Conservation (phyloP, 306 rosid genomes). For the Hippophae tibetana region DNA sequence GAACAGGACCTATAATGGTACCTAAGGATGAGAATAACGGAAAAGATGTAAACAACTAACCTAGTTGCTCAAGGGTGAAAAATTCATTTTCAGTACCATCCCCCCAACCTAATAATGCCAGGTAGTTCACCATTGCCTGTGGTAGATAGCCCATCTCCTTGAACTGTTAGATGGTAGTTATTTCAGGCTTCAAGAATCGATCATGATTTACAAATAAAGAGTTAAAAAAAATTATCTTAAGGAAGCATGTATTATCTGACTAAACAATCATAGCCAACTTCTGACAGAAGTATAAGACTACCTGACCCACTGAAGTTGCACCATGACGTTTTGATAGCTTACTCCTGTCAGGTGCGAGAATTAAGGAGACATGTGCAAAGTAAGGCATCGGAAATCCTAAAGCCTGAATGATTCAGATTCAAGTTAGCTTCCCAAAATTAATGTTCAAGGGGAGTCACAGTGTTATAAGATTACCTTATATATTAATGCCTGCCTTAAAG, state of each 20-base stretch:
- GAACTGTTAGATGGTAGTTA: slow-evolving; percentile 40
- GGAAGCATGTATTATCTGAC: neutral
- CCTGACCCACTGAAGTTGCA: slow-evolving; percentile 98
- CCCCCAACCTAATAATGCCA: slow-evolving; percentile 96
- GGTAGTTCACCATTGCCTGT: slow-evolving; percentile 86
- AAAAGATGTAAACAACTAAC: slow-evolving; percentile 37
- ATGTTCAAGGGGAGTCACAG: slow-evolving; percentile 5
- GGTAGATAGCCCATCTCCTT: slow-evolving; percentile 98
- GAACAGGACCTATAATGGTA: neutral
- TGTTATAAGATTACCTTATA: slow-evolving; percentile 46
- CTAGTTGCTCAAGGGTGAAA: slow-evolving; percentile 69
- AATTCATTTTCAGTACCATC: slow-evolving; percentile 96
- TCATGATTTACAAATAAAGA: slow-evolving; percentile 5
- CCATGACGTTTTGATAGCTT: slow-evolving; percentile 97
- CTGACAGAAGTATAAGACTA: slow-evolving; percentile 5
- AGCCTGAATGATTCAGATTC: slow-evolving; percentile 45
- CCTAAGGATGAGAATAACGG: slow-evolving; percentile 1
- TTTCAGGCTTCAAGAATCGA: slow-evolving; percentile 15
- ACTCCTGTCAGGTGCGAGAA: slow-evolving; percentile 94
- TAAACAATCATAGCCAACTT: neutral
- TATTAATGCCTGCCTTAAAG: slow-evolving; percentile 77
- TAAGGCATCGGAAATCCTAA: slow-evolving; percentile 68
- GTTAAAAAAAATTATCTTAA: neutral
- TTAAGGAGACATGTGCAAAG: slow-evolving; percentile 85
- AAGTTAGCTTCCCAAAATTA: slow-evolving; percentile 14